Conservation (phyloP, 495 filamentous ascomycete genomes). For the Hypoxylon rickii region DNA sequence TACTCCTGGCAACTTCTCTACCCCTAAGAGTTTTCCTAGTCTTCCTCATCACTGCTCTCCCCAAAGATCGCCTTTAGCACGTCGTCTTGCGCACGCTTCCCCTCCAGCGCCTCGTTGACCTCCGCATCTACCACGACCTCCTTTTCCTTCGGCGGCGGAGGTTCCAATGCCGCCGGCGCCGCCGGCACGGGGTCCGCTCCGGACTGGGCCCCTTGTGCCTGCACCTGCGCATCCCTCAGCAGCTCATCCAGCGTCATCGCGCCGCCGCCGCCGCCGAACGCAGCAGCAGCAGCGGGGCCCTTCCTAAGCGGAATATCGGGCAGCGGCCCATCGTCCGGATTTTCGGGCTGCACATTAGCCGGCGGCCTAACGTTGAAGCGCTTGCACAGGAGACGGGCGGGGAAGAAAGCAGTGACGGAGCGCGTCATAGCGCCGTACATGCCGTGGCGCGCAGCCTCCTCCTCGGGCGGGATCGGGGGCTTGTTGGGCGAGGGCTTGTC, state of each 20-base stretch:
- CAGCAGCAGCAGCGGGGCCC: too few relatives aligned
- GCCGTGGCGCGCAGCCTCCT: conserved; percentile 84
- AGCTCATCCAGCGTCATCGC: conserved; percentile 59
- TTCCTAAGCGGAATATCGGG: conserved; percentile 29
- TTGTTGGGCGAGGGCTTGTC: conserved; percentile 59
- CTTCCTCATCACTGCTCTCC: conserved; percentile 74
- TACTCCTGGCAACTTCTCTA: too few relatives aligned
- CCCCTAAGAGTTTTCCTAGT: background rate
- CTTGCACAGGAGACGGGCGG: conserved; percentile 86
- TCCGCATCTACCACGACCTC: conserved; percentile 67
- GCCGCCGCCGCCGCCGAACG: conserved; percentile 33
- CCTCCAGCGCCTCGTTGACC: conserved; percentile 85
- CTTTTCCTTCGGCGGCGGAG: conserved; percentile 9
- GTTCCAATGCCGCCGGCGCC: conserved; percentile 7
- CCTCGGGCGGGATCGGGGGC: conserved; percentile 77
- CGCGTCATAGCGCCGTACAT: conserved; percentile 94
- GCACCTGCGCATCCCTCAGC: conserved; percentile 48
- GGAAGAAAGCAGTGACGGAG: conserved; percentile 71
- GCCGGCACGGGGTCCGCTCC: background rate
- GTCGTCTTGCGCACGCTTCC: conserved; percentile 79
- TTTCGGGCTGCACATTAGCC: conserved; percentile 66
- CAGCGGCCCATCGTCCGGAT: conserved; percentile 41
- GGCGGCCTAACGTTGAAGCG: conserved; percentile 85
- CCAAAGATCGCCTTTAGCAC: conserved; percentile 95
- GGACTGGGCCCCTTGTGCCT: background rate